Conservation (phyloP, 2,329 filamentous ascomycete species). For the Chaetomiaceae sp. region DNA sequence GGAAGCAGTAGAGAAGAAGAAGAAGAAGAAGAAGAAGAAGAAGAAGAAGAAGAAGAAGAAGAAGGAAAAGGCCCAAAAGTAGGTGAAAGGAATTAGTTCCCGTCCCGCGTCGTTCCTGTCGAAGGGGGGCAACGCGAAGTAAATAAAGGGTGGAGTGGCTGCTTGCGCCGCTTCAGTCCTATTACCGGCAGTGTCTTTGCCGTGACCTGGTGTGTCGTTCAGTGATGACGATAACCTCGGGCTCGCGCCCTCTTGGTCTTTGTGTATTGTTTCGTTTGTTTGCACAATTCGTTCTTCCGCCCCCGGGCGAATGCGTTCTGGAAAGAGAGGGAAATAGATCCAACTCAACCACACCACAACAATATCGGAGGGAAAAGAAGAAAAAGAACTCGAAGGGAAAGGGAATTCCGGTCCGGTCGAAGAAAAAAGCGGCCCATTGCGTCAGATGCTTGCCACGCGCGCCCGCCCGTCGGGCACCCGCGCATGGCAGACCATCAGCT, state of each 20-base stretch:
- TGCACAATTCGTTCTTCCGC: background rate
- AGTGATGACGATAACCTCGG: slow-evolving; percentile 4
- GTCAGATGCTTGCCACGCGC: slow-evolving; percentile 44
- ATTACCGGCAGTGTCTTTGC: slow-evolving; percentile 13
- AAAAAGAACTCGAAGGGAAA: background rate
- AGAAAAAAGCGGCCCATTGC: background rate
- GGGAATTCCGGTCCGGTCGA: background rate
- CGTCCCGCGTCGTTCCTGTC: slow-evolving; percentile 16
- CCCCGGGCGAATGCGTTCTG: background rate
- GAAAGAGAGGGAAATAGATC: background rate
- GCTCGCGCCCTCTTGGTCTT: slow-evolving; percentile 21
- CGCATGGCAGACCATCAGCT: slow-evolving; percentile 85
- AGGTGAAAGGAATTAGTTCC: background rate
- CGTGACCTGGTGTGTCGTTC: background rate
- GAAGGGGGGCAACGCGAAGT: slow-evolving; percentile 9
- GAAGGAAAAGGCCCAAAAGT: slow-evolving; percentile 2
- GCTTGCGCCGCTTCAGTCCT: slow-evolving; percentile 1
- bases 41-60: slow-evolving; percentile 1
- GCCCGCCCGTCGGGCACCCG: slow-evolving; percentile 60
- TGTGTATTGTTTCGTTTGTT: slow-evolving; percentile 1
- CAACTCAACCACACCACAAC: too few relatives aligned
- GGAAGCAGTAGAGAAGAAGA: too few relatives aligned
- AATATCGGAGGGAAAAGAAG: background rate
- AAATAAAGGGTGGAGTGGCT: background rate
- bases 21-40: background rate